Conservation (phyloP, 331 rosid species). For the Rhamnella rubrinervis region DNA sequence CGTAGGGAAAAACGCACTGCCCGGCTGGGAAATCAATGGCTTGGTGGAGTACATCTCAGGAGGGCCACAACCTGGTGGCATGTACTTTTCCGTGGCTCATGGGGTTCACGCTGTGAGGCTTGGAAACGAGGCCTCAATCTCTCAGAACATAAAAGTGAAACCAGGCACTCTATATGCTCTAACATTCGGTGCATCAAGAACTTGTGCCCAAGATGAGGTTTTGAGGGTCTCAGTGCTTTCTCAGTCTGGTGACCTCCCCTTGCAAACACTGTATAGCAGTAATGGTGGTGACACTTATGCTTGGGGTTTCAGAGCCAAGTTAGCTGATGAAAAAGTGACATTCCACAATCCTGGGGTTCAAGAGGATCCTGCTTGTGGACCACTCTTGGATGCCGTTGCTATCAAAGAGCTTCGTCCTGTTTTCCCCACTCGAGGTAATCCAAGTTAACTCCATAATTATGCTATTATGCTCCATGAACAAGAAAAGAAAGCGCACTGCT, state of each 20-base stretch:
- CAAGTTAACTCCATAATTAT: neutral
- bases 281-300: constrained; percentile 84
- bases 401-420: constrained; percentile 74
- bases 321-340: constrained; percentile 50
- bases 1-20: constrained; percentile 59
- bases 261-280: constrained; percentile 80
- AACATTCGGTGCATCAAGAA: constrained; percentile 79
- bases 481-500: neutral
- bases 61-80: constrained; percentile 88
- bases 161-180: constrained; percentile 65
- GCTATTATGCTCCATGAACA: neutral
- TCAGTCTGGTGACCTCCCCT: constrained; percentile 77
- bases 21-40: constrained; percentile 79
- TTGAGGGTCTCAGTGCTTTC: constrained; percentile 72
- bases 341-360: constrained; percentile 95
- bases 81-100: constrained; percentile 72
- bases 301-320: constrained; percentile 65
- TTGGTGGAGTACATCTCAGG: constrained; percentile 77
- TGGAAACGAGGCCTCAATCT: constrained; percentile 78
- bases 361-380: constrained; percentile 92
- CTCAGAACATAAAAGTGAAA: constrained; percentile 62
- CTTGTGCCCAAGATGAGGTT: constrained; percentile 97
- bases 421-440: constrained; percentile 68
- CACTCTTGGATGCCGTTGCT: constrained; percentile 91
- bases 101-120: constrained; percentile 88